These are phyloP conservation scores for Blastobotrys capitulatus DNA, from an alignment of 1,139 yeast genomes.

Conservation along the genomic window DNA sequence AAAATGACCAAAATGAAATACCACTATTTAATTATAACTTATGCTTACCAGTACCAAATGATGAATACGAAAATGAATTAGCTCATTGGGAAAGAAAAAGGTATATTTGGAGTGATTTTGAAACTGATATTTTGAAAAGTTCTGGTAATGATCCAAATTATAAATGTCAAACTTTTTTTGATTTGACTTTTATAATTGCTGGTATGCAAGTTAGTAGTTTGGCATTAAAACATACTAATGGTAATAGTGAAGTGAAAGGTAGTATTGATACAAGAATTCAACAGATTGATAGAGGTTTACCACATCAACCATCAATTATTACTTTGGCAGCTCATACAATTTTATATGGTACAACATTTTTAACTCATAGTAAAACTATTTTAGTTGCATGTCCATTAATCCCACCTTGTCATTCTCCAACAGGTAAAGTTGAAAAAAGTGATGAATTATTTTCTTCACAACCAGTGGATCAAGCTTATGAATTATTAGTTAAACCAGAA, in stretches of 20 bases:
- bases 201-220: constrained; percentile 4
- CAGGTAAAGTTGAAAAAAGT: neutral
- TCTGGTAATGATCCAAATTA: neutral
- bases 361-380: neutral
- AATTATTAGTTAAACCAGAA: neutral
- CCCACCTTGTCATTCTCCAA: neutral
- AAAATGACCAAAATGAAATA: neutral
- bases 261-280: constrained; percentile 4
- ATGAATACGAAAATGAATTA: constrained; percentile 15
- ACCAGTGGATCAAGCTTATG: neutral
- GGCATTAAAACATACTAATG: neutral
- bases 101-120: constrained; percentile 19
- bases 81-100: constrained; percentile 18
- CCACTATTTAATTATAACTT: constrained; percentile 20
- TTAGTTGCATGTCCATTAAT: neutral
- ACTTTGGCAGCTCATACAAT: neutral
- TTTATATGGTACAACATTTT: constrained; percentile 1
- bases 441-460: neutral
- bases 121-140: constrained; percentile 14
- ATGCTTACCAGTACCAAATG: constrained; percentile 18
- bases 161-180: constrained; percentile 4
- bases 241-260: neutral
- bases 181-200: constrained; percentile 6
- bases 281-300: neutral
- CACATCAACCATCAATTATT: neutral